Evolutionary conservation across 495 filamentous ascomycete genomes (phyloP).

Genomic region (Durotheca rogersii): DNA sequence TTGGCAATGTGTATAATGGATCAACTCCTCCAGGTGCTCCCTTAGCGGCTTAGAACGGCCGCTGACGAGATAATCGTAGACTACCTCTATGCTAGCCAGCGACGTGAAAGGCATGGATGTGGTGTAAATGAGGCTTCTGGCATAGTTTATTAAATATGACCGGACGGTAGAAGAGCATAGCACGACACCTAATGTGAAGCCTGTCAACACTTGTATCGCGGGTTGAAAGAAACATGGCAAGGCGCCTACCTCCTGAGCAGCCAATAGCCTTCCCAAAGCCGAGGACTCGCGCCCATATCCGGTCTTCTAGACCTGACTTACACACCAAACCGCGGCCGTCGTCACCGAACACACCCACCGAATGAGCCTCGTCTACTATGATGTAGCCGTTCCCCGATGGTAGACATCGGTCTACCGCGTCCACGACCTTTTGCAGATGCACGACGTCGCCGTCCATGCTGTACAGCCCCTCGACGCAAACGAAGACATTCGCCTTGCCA

Average conservation of each 20-base stretch:
- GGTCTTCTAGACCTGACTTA: constrained; percentile 62
- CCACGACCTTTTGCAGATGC: constrained; percentile 60
- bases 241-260: constrained; percentile 65
- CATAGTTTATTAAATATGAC: constrained; percentile 64
- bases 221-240: background rate
- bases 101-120: constrained; percentile 58
- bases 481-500: constrained; percentile 56
- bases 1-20: constrained; percentile 30
- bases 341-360: constrained; percentile 65
- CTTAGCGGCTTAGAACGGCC: constrained; percentile 44
- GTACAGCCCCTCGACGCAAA: constrained; percentile 75
- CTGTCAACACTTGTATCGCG: constrained; percentile 7
- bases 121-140: constrained; percentile 61
- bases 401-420: constrained; percentile 56
- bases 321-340: constrained; percentile 67
- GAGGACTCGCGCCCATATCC: constrained; percentile 67
- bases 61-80: constrained; percentile 51
- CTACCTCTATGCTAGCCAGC: constrained; percentile 50
- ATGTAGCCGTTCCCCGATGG: constrained; percentile 63
- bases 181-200: constrained; percentile 39
- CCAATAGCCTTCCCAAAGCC: constrained; percentile 78
- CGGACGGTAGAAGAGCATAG: constrained; percentile 51
- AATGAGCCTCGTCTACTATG: constrained; percentile 79
- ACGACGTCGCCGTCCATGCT: constrained; percentile 82
- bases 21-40: constrained; percentile 26